Evolutionary conservation across 208 protist genomes (phyloP), one percentile per base, ranked within the genome.

Genomic region (Histomonas meleagridis): DNA sequence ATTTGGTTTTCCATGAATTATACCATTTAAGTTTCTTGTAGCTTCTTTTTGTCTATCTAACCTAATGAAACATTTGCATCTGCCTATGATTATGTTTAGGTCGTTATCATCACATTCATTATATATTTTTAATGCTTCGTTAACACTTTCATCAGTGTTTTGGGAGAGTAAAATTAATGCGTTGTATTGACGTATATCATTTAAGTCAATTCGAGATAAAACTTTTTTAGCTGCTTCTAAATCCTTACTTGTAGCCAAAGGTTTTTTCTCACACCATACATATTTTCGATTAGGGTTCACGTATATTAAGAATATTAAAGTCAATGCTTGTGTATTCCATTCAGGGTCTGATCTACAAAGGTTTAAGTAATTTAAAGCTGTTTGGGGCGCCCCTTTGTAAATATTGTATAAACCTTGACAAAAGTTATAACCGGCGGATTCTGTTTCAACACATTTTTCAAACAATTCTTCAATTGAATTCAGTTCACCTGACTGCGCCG

Each of bases 231-330:
- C 76, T 18, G 76, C 76, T 38, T 86, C 76, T 14, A 86, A 32
- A 10, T 86, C 76, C 1, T 86, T 86, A 14, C 46, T 43, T 55
- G 76, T 86, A 16, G 76, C 76, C 4, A 86, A 32, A 38, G 76
- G 40, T 48, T 86, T 86, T 28, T 40, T 86, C 55, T 86, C 76
- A 86, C 76, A 86, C 76, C 76, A 86, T 18, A 86, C 76, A 28
- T 40, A 86, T 43, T 48, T 43, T n/a, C 76, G 23, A 4, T 86
- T 43, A 21, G 76, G 76, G 28, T 86, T 86, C 0, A 46, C 40
- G 32, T 86, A 86, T 14, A 86, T 86, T 16, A 38, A 26, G 76
- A 86, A 86, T 10, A 46, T 51, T 26, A 51, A 55, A 5, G n/a
- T 26, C 76, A 51, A 18, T 0, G 76, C 76, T 5, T 86, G 43